phyloP scores from a whole-genome alignment of 257 asterid genomes.

The Gentiana straminea region DNA sequence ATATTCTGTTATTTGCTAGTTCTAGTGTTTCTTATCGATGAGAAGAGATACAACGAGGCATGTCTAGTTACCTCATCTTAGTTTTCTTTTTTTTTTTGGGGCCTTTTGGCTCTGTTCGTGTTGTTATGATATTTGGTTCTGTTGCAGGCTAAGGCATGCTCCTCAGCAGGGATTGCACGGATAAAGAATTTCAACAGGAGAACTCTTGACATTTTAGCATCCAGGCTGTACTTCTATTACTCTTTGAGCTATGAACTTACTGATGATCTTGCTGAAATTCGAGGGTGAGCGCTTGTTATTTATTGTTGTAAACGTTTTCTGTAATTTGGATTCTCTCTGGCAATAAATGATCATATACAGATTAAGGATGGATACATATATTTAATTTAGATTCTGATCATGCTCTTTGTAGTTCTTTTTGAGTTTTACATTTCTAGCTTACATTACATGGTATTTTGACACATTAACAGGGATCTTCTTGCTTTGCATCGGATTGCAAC shows the following conservation, averaged over 20 bases:
- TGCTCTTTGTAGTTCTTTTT: not conserved
- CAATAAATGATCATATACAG: not conserved
- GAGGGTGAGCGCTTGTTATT: conserved; percentile 44
- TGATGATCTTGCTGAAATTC: conserved; percentile 79
- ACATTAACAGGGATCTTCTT: conserved; percentile 52
- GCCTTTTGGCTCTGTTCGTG: not conserved
- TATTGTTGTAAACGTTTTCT: not conserved
- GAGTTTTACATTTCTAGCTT: not conserved
- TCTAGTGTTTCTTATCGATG: conserved; percentile 67
- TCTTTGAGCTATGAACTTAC: conserved; percentile 83
- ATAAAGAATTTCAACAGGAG: conserved; percentile 64
- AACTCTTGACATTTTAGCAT: conserved; percentile 75
- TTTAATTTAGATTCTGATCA: not conserved
- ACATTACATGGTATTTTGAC: conserved; percentile 15
- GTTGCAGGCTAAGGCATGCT: conserved; percentile 79
- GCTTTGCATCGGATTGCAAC: conserved; percentile 89
- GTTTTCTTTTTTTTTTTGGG: not conserved
- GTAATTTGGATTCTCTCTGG: not conserved
- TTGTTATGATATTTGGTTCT: conserved; percentile 5
- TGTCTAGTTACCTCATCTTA: not conserved
- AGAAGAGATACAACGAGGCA: conserved; percentile 67
- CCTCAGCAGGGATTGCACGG: conserved; percentile 81
- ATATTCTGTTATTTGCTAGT: conserved; percentile 70
- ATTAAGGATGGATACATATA: too few relatives aligned
- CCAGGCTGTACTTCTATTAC: conserved; percentile 79